A percentile compares a stretch with the other conserved stretches of the same genome.
phyloP scores from a whole-genome alignment of 768 basidiomycete genomes.

The Russula virescens region DNA sequence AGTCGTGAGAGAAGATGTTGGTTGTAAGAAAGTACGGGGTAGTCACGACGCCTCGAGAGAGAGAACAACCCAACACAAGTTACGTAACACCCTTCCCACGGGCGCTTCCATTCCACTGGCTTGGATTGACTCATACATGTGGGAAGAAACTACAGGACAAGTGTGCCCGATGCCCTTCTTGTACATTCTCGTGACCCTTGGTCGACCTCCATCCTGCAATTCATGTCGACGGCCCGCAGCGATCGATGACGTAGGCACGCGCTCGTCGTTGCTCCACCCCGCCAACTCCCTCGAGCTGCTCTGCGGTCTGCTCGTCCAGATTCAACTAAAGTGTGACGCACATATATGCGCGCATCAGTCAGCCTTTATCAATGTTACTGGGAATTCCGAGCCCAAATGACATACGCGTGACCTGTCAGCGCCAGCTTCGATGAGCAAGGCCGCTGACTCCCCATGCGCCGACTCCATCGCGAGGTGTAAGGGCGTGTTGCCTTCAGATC shows the following conservation, averaged over 20 bases:
- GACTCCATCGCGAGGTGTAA: slow-evolving; percentile 97
- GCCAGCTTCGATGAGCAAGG: slow-evolving; percentile 88
- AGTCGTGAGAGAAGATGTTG: slow-evolving; percentile 11
- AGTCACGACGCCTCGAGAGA: too few relatives aligned
- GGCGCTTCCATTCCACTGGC: neutral
- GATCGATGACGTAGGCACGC: slow-evolving; percentile 66
- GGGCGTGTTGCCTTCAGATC: slow-evolving; percentile 76
- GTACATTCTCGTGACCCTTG: too few relatives aligned
- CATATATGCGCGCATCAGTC: neutral
- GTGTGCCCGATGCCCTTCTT: too few relatives aligned
- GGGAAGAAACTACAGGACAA: neutral
- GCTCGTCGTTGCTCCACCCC: slow-evolving; percentile 81
- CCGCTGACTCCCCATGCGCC: slow-evolving; percentile 87
- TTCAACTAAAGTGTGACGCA: slow-evolving; percentile 50
- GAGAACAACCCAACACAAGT: neutral
- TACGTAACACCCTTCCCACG: slow-evolving; percentile 21
- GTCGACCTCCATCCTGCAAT: neutral
- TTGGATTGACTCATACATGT: neutral
- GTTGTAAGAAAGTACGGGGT: slow-evolving; percentile 3
- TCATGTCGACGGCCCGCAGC: slow-evolving; percentile 43
- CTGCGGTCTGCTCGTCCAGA: slow-evolving; percentile 78
- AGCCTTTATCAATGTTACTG: slow-evolving; percentile 8
- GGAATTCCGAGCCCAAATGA: neutral
- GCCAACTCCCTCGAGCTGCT: slow-evolving; percentile 87
- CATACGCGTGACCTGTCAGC: slow-evolving; percentile 86